Evolutionary conservation across 331 rosid species (phyloP), one percentile per base, ranked within the genome.

Genomic region (Acacia concinna): DNA sequence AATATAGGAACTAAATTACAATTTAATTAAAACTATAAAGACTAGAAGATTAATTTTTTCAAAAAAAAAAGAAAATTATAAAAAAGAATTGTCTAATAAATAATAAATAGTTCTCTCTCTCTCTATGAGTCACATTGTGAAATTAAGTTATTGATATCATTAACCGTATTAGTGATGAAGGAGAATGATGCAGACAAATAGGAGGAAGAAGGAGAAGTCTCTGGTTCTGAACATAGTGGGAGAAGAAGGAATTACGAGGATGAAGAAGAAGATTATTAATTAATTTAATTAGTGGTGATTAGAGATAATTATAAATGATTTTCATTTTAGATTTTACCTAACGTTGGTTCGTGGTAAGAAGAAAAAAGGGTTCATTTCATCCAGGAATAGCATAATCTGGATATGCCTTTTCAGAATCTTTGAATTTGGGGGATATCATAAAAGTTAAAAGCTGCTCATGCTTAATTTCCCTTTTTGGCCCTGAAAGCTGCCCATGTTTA

Each of bases 151-250:
- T n/a, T n/a, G n/a, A n/a, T n/a, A n/a, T n/a, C n/a, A n/a, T n/a
- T n/a, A n/a, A n/a, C n/a, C n/a, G n/a, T n/a, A n/a, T n/a, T n/a
- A n/a, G n/a, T 40, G 12, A 60, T 27, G 17, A 72, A 56, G 78
- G n/a, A 89, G 56, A 54, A 88, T 8, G 40, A 59, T 23, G 74
- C 37, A 59, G 5, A 86, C 51, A 5, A 79, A 15, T 21, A 75
- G 2, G 31, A 73, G 47, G 32, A 21, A 12, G 41, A 41, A 20
- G 41, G 73, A 59, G 5, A 44, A 41, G 52, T 57, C 9, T 71
- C 52, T 23, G 51, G 34, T 10, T 30, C 70, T 80, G 32, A 71
- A 7, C 6, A 57, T 34, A 64, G 21, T 35, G 51, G n/a, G 66
- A 18, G 8, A 14, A 18, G 17, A 1, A 21, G 28, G 32, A 32